Percentiles rank a stretch among this genome's conserved stretches.
Conservation (phyloP, 352 stramenopile species). For the Halophytophthora batemanensis region DNA sequence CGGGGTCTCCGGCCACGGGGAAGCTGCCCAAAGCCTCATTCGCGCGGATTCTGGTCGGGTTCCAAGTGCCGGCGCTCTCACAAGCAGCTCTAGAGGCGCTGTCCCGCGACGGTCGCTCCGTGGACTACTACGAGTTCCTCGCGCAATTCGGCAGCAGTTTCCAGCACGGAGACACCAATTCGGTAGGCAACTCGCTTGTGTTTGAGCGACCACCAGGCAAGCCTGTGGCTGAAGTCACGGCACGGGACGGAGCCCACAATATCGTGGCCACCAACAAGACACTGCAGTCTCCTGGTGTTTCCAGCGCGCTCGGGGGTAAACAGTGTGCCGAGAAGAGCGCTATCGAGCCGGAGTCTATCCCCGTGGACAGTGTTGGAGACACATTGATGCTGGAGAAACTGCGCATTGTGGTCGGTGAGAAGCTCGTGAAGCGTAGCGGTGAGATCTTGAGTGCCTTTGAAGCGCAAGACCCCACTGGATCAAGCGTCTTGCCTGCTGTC, state of each 20-base stretch:
- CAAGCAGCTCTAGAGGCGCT: constrained; percentile 20
- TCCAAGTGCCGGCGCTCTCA: constrained; percentile 44
- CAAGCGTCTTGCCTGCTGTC: constrained; percentile 33
- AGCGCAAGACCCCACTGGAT: constrained; percentile 38
- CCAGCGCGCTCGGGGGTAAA: constrained; percentile 20
- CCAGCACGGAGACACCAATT: constrained; percentile 63
- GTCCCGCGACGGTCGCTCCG: constrained; percentile 20
- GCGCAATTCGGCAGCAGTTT: constrained; percentile 59
- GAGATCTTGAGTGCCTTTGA: constrained; percentile 53
- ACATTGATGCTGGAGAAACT: constrained; percentile 51
- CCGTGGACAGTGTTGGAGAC: constrained; percentile 15
- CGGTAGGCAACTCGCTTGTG: constrained; percentile 57
- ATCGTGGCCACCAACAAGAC: constrained; percentile 35
- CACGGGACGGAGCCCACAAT: constrained; percentile 16
- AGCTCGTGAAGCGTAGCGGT: constrained; percentile 30
- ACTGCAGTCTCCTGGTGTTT: constrained; percentile 49
- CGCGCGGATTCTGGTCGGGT: constrained; percentile 31
- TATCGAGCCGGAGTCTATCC: constrained; percentile 14
- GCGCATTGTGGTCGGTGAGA: constrained; percentile 59
- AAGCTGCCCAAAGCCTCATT: constrained; percentile 41
- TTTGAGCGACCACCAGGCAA: constrained; percentile 26
- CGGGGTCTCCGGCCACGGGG: constrained; percentile 20
- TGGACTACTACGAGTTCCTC: constrained; percentile 72
- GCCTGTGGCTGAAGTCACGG: constrained; percentile 11
- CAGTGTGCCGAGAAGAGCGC: constrained; percentile 6